Evolutionary conservation across 129 eudicot species (phyloP).

Genomic region (Silybum marianum): DNA sequence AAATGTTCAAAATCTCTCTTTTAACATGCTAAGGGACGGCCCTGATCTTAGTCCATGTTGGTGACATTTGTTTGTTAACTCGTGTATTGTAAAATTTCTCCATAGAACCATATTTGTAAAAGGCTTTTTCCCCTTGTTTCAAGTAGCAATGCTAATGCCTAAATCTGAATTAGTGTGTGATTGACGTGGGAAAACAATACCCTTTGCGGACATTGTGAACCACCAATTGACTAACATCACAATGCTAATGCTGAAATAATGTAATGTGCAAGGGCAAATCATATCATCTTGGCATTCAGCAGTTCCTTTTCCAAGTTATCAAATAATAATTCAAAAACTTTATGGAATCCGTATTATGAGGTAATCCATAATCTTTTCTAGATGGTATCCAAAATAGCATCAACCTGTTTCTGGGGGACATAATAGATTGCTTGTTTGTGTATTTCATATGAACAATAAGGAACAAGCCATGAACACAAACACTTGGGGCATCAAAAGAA

Average conservation of each 20-base stretch:
- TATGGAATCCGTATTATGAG: background rate
- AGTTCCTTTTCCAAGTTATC: background rate
- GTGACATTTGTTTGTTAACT: too few species aligned
- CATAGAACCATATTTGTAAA: background rate
- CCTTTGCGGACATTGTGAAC: background rate
- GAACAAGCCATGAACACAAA: background rate
- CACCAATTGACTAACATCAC: background rate
- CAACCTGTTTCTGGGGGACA: background rate
- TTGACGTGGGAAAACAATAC: background rate
- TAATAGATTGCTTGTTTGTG: background rate
- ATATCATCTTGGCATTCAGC: background rate
- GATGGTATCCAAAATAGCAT: background rate
- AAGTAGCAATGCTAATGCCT: conserved; percentile 4
- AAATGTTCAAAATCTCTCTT: too few species aligned
- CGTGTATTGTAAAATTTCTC: background rate
- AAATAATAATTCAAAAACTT: background rate
- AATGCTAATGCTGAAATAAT: background rate
- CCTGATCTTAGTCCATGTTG: too few species aligned
- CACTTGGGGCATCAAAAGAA: background rate
- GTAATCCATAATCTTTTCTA: conserved; percentile 1
- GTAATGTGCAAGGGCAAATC: background rate
- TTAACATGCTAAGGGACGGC: too few species aligned
- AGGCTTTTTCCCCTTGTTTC: conserved; percentile 1
- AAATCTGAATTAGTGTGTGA: background rate
- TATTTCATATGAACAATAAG: background rate